Base-by-base conservation (phyloP, 2,329 filamentous ascomycete species). In the Exophiala lecanii-corni region DNA sequence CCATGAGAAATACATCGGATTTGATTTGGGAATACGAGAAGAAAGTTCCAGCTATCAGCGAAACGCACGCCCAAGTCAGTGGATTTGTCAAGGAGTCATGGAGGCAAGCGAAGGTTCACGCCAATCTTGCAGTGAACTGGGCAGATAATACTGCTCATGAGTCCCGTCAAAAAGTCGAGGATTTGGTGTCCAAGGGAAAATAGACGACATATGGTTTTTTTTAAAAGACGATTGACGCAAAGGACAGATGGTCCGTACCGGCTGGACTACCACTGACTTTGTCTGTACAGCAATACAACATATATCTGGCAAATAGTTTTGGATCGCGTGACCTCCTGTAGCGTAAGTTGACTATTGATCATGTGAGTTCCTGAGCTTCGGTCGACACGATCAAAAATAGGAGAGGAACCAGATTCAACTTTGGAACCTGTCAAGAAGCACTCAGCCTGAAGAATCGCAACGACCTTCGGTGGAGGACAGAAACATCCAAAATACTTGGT, bases 1-100 rank as follows among this genome's bases (percentile, higher is more conserved):
- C 92, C 31, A 94, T 89, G 77, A 73, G 79, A 64, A 98, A 98
- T 67, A 80, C 94, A 19, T 81, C 83, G 32, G 82, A 91, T 61
- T 72, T 97, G 61, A 71, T 84, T 34, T 98, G 92, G 92, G 81
- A 79, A 62, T 98, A 92, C 65, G 92, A 98, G 80, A 79, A 94
- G 75, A 81, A 77, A 59, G 86, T 89, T 62, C 92, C 92, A 3
- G 84, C 76, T 13, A 64, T 98, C 41, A 84, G 88, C 13, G 82
- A 95, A 57, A 79, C 86, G 44, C 92, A 98, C 69, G 57, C 91
- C 49, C 71, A 76, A 59, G 72, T 85, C 39, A 81, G 83, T 49
- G 79, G 86, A 58, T 74, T 81, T 34, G 73, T 89, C 49, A 72
- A 78, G 62, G 75, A 81, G 61, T 81, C 84, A 45, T 79, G 81